Percentiles rank a stretch among this genome's conserved stretches.
Conservation (phyloP, 2,329 filamentous ascomycete genomes). For the Fusarium xyrophilum region DNA sequence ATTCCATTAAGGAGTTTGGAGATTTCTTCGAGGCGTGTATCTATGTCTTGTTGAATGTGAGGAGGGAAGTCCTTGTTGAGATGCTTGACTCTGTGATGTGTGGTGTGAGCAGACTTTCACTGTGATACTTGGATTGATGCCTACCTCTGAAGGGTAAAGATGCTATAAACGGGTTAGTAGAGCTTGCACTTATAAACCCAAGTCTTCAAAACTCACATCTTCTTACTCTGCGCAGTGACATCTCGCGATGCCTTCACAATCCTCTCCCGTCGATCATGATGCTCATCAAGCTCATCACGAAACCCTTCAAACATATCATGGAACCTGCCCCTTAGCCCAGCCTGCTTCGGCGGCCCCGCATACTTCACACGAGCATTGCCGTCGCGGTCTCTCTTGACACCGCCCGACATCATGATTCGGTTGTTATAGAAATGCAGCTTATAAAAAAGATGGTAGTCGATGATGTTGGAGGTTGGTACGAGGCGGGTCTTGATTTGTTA, state of each 20-base stretch:
- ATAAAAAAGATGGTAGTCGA: conserved; percentile 14
- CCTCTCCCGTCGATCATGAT: conserved; percentile 89
- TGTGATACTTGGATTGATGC: background rate
- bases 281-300: conserved; percentile 87
- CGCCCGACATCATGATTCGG: conserved; percentile 15
- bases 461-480: conserved; percentile 34
- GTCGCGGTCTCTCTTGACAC: conserved; percentile 46
- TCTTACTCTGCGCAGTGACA: conserved; percentile 93
- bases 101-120: conserved; percentile 27
- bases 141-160: conserved; percentile 52
- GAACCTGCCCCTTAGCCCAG: conserved; percentile 53
- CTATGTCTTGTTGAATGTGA: conserved; percentile 73
- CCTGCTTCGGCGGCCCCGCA: conserved; percentile 35
- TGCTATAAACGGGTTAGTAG: conserved; percentile 40
- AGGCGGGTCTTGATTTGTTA: conserved; percentile 31
- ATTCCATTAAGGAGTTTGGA: conserved; percentile 70
- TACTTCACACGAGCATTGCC: conserved; percentile 56
- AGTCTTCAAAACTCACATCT: conserved; percentile 70
- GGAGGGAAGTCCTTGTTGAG: conserved; percentile 69
- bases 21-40: conserved; percentile 74
- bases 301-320: conserved; percentile 85
- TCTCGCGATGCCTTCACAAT: conserved; percentile 92
- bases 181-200: background rate
- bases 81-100: conserved; percentile 64
- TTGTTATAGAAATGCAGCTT: background rate